Base-by-base conservation (phyloP, 2,329 filamentous ascomycete species). In the Trichoderma brevicompactum region DNA sequence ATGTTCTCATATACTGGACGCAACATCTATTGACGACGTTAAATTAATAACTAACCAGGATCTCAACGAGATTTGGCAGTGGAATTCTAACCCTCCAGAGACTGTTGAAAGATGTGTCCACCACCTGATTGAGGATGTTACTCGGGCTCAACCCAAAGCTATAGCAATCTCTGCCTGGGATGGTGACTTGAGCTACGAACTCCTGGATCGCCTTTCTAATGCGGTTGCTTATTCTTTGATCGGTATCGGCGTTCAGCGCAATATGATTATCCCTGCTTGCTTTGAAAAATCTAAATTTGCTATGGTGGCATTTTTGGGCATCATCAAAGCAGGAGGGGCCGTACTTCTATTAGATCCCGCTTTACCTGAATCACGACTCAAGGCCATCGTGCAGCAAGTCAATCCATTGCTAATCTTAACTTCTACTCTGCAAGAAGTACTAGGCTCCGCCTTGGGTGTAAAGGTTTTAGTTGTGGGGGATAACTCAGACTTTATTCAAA, bases 261-360 rank as follows among this genome's bases (percentile, higher is more conserved):
- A 54, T 34, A 56, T 44, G 19, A 49, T 77, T 0, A 72, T 79
- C 5, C 75, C 76, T 0, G 61, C 79, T 43, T 68, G 63, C 32
- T 71, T 71, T 44, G 69, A 70, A 8, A 74, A 74, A 68, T 73
- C 71, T 2, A 44, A 53, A 8, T 69, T 64, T 65, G 59, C 70
- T 6, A 44, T 69, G 2, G 65, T 72, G 1, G 66, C 69, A 1
- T 70, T 72, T 60, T 41, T 74, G 5, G 72, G 65, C 36, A 68
- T 74, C 9, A 61, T 74, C 8, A 71, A 74, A 60, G 68, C 71
- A 13, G 74, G 74, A 12, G 71, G 69, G n/a, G 70, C 40, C 68
- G 70, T 66, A 52, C 70, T 75, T 8, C 67, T 69, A 13, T 65
- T 73, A 2, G 28, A 59, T 63, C 23, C 56, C 40, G 59, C 23